Evolutionary conservation across 1,284 basidiomycete species (phyloP).

Genomic region (Cutaneotrichosporon mucoides): DNA sequence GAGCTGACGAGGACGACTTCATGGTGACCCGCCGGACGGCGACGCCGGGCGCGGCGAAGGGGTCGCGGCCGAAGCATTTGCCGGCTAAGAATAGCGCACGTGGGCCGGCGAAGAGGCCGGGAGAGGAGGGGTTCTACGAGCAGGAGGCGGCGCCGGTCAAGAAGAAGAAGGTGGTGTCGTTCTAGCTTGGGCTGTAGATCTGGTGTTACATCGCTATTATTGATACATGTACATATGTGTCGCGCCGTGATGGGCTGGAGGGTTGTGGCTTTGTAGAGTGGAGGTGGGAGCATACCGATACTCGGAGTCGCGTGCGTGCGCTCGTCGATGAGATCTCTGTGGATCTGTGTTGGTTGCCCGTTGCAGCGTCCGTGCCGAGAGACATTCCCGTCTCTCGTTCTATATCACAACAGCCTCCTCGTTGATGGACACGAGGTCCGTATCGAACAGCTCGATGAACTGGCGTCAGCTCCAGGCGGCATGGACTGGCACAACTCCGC

Average conservation of each 20-base stretch:
- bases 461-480: constrained; percentile 19
- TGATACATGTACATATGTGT: not conserved
- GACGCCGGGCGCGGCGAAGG: constrained; percentile 4
- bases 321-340: too few species aligned
- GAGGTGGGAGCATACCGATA: too few species aligned
- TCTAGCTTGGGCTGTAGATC: constrained; percentile 2
- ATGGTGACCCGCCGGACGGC: constrained; percentile 55
- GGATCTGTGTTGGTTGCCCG: too few species aligned
- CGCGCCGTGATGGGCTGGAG: too few species aligned
- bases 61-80: constrained; percentile 18
- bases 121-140: constrained; percentile 18
- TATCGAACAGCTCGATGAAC: constrained; percentile 57
- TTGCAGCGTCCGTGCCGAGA: too few species aligned
- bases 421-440: constrained; percentile 51
- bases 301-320: too few species aligned
- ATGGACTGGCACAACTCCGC: too few species aligned
- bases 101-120: constrained; percentile 24
- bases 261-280: too few species aligned
- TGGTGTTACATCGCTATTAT: not conserved
- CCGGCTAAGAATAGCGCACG: constrained; percentile 40
- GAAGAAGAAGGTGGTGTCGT: constrained; percentile 20
- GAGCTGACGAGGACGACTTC: constrained; percentile 91
- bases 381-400: too few species aligned
- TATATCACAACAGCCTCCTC: not conserved
- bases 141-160: not conserved